These are phyloP conservation scores for Jamesozyma lodderae DNA, from an alignment of 805 yeast genomes.

Conservation along the genomic window DNA sequence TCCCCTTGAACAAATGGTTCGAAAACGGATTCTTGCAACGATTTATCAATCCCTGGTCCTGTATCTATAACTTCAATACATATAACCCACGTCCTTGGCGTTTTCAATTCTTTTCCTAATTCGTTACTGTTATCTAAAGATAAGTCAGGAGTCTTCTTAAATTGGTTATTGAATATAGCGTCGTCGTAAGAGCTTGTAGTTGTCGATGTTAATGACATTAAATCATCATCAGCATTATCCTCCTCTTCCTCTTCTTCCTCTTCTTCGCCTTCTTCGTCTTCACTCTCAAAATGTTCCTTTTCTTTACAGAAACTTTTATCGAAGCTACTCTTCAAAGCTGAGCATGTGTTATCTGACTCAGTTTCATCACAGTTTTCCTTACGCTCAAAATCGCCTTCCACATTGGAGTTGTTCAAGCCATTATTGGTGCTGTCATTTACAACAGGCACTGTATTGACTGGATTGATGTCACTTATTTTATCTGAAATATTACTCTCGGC, in stretches of 20 bases:
- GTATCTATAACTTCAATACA: slow-evolving; percentile 71
- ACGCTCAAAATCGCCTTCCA: too few species aligned
- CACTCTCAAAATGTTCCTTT: too few species aligned
- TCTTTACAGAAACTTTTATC: too few species aligned
- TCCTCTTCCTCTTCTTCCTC: not conserved
- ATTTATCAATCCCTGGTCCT: slow-evolving; percentile 88
- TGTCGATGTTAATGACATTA: slow-evolving; percentile 15
- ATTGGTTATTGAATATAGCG: slow-evolving; percentile 36
- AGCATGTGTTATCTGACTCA: too few species aligned
- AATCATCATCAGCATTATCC: slow-evolving; percentile 1
- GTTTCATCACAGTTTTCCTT: too few species aligned
- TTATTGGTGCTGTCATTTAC: not conserved
- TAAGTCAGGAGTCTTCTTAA: slow-evolving; percentile 23
- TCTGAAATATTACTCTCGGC: slow-evolving; percentile 1
- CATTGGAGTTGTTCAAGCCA: not conserved
- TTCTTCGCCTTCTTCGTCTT: not conserved
- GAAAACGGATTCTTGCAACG: slow-evolving; percentile 73
- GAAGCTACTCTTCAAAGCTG: too few species aligned
- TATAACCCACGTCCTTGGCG: slow-evolving; percentile 32
- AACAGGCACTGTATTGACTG: not conserved
- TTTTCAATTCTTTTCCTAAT: slow-evolving; percentile 17
- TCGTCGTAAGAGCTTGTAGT: slow-evolving; percentile 35
- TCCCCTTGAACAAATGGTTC: slow-evolving; percentile 98
- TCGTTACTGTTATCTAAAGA: slow-evolving; percentile 20
- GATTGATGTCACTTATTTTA: not conserved